Evolutionary conservation across 176 grass and related monocot genomes (phyloP).

Genomic region (Luzula sylvatica): DNA sequence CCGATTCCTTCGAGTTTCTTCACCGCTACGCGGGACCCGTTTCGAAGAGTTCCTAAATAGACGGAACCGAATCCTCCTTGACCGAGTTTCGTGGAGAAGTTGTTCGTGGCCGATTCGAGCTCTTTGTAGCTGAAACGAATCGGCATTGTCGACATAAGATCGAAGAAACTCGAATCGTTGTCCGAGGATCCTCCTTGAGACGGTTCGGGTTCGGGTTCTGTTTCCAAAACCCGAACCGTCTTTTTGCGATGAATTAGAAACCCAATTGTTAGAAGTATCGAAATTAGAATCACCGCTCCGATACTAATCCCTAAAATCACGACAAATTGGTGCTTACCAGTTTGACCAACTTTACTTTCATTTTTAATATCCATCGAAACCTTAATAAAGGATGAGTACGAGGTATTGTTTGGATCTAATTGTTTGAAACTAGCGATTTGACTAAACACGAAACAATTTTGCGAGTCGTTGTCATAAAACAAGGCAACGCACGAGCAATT

Average conservation of each 20-base stretch:
- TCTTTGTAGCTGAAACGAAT: conserved; percentile 71
- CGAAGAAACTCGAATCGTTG: conserved; percentile 71
- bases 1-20: conserved; percentile 89
- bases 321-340: conserved; percentile 16
- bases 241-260: conserved; percentile 53
- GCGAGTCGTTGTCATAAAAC: conserved; percentile 41
- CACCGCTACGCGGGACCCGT: conserved; percentile 64
- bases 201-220: conserved; percentile 6
- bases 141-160: conserved; percentile 63
- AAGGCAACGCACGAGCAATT: conserved; percentile 73
- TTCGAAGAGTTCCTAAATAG: conserved; percentile 62
- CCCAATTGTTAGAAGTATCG: conserved; percentile 39
- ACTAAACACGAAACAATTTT: conserved; percentile 57
- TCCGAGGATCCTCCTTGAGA: conserved; percentile 58
- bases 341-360: no score
- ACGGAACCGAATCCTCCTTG: conserved; percentile 93
- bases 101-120: conserved; percentile 70
- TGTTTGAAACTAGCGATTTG: conserved; percentile 83
- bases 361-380: conserved; percentile 16
- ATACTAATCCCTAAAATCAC: conserved; percentile 48
- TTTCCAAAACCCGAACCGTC: conserved; percentile 19
- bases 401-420: conserved; percentile 11
- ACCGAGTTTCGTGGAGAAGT: conserved; percentile 81
- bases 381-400: conserved; percentile 59
- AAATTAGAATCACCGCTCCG: conserved; percentile 43